Evolutionary conservation across 495 filamentous ascomycete genomes (phyloP), one percentile per base, ranked within the genome.

Genomic region (Collariella sp.): DNA sequence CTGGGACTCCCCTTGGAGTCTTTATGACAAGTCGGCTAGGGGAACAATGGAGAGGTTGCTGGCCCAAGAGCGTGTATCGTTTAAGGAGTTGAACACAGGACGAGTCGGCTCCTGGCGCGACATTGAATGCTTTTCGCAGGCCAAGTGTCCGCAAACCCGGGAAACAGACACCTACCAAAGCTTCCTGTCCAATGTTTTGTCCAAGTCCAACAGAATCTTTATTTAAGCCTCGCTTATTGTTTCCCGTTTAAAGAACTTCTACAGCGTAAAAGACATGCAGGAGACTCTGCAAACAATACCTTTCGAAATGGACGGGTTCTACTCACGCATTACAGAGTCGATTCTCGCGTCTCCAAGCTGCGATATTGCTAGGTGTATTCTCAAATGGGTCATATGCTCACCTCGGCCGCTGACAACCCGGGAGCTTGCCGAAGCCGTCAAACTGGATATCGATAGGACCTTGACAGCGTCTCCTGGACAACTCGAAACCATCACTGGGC

Each of bases 1-100:
- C 38, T 6, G 38, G 46, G 5, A 52, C 67, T 24, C 67, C 67
- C 2, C 46, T 72, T 9, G 35, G 57, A 15, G 59, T 74, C 10
- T 62, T 71, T 23, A 50, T 71, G 24, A 70, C 66, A 19, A 70
- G 67, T 42, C 58, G 69, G 9, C 56, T 59, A 1, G 53, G 33
- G 12, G 55, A 47, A 1, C 52, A 55, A 62, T 9, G 52, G 60
- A 50, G 19, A 50, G 1, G 11, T 29, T 50, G 0, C 44, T 42
- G 15, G 46, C 44, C 9, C 55, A 62, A 22, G 15, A 29, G 13
- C 55, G 42, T 2, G 19, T 29, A 31, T 38, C 41, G 13, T n/a
- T 48, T n/a, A n/a, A n/a, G 15, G 45, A 55, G 7, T 35, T 58
- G 10, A 23, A 44, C 7, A 54, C 51, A 7, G 56, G 56, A 2